A percentile compares a stretch with the other conserved stretches of the same genome.
Conservation (phyloP, 768 basidiomycete species). For the Boletales sp. region DNA sequence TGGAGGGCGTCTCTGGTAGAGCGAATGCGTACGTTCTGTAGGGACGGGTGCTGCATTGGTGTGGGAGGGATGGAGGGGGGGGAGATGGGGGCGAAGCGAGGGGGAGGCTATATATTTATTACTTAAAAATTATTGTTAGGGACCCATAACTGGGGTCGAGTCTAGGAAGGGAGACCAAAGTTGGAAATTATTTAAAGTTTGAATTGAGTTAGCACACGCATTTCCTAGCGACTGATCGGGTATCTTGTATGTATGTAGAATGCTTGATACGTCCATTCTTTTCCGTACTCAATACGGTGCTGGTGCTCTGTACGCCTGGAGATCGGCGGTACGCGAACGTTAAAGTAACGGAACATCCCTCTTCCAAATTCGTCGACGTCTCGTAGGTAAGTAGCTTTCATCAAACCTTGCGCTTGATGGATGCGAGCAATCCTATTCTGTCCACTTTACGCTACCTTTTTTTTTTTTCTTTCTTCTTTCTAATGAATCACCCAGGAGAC, state of each 20-base stretch:
- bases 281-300: too few relatives aligned
- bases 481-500: background rate
- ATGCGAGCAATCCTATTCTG: too few relatives aligned
- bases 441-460: too few relatives aligned
- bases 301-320: background rate
- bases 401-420: constrained; percentile 26
- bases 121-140: constrained; percentile 16
- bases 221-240: constrained; percentile 22
- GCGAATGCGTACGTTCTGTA: constrained; percentile 72
- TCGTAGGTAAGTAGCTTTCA: constrained; percentile 1
- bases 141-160: constrained; percentile 18
- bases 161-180: background rate
- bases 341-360: constrained; percentile 16
- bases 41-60: constrained; percentile 72
- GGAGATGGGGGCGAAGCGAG: constrained; percentile 17
- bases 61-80: constrained; percentile 18
- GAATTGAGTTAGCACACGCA: constrained; percentile 47
- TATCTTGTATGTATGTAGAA: too few relatives aligned
- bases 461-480: too few relatives aligned
- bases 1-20: constrained; percentile 78
- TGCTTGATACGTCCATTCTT: too few relatives aligned
- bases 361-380: constrained; percentile 3
- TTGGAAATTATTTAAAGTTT: constrained; percentile 52
- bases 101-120: constrained; percentile 35
- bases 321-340: constrained; percentile 19